Percentiles rank a stretch among this genome's conserved stretches.
phyloP scores from a whole-genome alignment of 1,139 yeast species.

The Tardiomyces blankii region DNA sequence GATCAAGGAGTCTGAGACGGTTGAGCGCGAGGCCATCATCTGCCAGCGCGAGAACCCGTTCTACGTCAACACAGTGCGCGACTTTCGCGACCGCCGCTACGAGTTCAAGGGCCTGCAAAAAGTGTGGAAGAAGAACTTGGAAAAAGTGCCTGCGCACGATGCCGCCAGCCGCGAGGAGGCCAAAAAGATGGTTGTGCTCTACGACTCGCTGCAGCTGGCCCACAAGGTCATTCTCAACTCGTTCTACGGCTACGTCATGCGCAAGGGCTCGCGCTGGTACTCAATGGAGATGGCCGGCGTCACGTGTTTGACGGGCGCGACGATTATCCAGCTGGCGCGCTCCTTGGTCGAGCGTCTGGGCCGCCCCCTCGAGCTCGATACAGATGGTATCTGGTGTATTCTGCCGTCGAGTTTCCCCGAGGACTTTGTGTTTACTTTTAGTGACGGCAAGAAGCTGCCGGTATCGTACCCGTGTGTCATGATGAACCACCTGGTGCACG shows the following conservation, averaged over 20 bases:
- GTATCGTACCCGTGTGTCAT: slow-evolving; percentile 94
- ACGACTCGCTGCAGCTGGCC: slow-evolving; percentile 92
- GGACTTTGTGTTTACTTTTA: slow-evolving; percentile 57
- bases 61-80: slow-evolving; percentile 88
- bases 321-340: slow-evolving; percentile 95
- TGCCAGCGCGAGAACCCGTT: slow-evolving; percentile 98
- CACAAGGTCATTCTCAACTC: slow-evolving; percentile 96
- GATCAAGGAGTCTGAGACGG: slow-evolving; percentile 69
- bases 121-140: slow-evolving; percentile 81
- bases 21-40: slow-evolving; percentile 85
- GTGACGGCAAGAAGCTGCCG: slow-evolving; percentile 66
- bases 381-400: slow-evolving; percentile 99
- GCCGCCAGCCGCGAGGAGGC: slow-evolving; percentile 53
- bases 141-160: slow-evolving; percentile 44
- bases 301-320: slow-evolving; percentile 95
- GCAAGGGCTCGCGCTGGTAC: slow-evolving; percentile 98
- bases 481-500: slow-evolving; percentile 89
- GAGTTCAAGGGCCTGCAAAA: slow-evolving; percentile 92
- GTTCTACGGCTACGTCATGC: slow-evolving; percentile 96
- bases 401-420: slow-evolving; percentile 91
- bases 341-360: slow-evolving; percentile 89
- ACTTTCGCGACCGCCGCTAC: slow-evolving; percentile 91
- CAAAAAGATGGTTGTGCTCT: slow-evolving; percentile 82
- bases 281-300: slow-evolving; percentile 99
- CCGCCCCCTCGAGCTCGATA: slow-evolving; percentile 89